Conservation (phyloP, 225 moss, liverwort and hornwort species). For the Polytrichum commune region DNA sequence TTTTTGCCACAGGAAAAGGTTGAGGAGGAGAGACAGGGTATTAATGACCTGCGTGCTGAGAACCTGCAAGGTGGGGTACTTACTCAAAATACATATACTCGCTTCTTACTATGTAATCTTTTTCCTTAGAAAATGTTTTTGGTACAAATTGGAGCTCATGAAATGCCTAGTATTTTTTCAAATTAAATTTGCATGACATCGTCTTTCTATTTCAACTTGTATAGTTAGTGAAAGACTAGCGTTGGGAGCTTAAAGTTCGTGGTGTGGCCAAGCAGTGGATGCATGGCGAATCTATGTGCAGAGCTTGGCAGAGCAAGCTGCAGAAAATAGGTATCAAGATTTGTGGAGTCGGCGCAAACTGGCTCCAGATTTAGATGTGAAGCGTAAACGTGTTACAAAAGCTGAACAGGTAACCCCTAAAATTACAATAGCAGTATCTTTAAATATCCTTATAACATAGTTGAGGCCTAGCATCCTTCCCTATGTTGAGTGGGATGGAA, state of each 20-base stretch:
- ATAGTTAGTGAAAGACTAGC: too few species aligned
- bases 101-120: background rate
- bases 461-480: too few species aligned
- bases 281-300: conserved; percentile 86
- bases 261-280: conserved; percentile 65
- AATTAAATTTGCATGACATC: too few species aligned
- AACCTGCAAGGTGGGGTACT: conserved; percentile 66
- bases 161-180: too few species aligned
- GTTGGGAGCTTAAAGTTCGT: background rate
- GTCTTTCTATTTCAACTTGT: too few species aligned
- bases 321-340: conserved; percentile 80
- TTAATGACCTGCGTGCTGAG: conserved; percentile 84
- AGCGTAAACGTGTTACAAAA: conserved; percentile 73
- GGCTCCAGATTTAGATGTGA: conserved; percentile 86
- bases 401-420: conserved; percentile 74
- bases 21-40: conserved; percentile 61
- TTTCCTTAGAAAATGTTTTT: too few species aligned
- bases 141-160: too few species aligned
- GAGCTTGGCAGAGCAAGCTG: conserved; percentile 82
- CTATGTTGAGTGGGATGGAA: too few species aligned
- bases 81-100: background rate
- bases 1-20: conserved; percentile 58
- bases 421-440: too few species aligned
- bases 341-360: conserved; percentile 79
- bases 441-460: too few species aligned